Evolutionary conservation across 169 alveolate species (phyloP), one percentile per base, ranked within the genome.

Genomic region (Amoebophrya sp.): DNA sequence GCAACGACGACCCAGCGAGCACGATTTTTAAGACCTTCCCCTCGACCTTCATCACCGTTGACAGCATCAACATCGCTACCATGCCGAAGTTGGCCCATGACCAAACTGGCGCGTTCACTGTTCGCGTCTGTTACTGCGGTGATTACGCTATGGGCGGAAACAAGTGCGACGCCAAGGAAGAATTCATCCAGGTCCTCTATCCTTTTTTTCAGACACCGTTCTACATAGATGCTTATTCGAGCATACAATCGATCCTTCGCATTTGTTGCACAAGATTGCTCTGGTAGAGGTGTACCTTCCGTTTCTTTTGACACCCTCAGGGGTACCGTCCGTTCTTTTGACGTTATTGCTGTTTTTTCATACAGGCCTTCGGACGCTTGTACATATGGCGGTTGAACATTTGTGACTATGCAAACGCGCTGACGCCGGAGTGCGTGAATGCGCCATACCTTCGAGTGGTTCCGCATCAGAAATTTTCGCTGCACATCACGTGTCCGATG

Each of bases 71-170:
- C 33, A 65, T 65, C 83, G 83, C 83, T 29, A 65, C 12, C 33
- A 65, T 65, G 83, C 83, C 83, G 33, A 65, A 65, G 83, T 29
- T 65, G 33, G 83, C 83, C 33, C 83, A 65, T 36, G 83, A 65
- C 83, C 83, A 65, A 36, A 65, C 83, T 36, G 83, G 83, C 83
- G 26, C 83, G 33, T 65, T 65, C 83, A 65, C 83, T 10, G n/a
- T 65, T 29, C 83, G 83, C 39, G 36, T 65, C 33, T 65, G 83
- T 26, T 65, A 65, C 83, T 65, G 83, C 83, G 83, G 83, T 36
- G 83, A 65, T 36, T 65, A 65, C 83, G 12, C 83, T 29, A 10
- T 26, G 83, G 2, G 33, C 83, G 83, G 83, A 29, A 26, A 6
- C 83, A 65, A 65, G 83, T 65, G 83, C 83, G 83, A 65, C 26